A percentile compares a stretch with the other conserved stretches of the same genome.
phyloP scores from a whole-genome alignment of 257 asterid species.

The Ilex asprella region DNA sequence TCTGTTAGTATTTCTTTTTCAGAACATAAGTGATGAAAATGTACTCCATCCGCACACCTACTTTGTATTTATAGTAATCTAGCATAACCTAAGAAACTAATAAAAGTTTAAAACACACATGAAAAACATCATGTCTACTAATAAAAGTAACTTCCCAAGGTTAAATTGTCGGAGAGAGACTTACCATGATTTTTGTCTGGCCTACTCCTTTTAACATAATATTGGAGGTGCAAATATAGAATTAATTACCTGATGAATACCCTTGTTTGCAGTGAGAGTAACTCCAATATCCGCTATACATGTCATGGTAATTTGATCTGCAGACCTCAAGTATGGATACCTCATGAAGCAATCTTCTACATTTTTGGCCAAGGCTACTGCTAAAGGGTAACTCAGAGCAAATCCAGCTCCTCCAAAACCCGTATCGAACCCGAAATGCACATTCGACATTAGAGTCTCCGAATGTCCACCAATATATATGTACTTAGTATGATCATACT shows the following conservation, averaged over 20 bases:
- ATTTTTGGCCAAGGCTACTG: constrained; percentile 36
- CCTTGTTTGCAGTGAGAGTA: constrained; percentile 44
- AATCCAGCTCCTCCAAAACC: constrained; percentile 70
- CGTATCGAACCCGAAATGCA: constrained; percentile 45
- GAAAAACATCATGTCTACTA: no score
- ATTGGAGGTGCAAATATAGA: no score
- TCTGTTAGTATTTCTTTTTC: no score
- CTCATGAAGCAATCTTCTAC: constrained; percentile 46
- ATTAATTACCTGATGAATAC: constrained; percentile 53
- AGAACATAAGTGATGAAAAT: no score
- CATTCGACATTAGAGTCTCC: constrained; percentile 43
- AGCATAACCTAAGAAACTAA: neutral
- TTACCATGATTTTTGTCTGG: no score
- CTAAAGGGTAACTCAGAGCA: constrained; percentile 47
- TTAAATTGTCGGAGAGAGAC: no score
- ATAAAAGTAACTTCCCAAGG: no score
- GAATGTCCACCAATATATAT: constrained; percentile 55
- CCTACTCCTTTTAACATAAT: no score
- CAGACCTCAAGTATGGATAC: constrained; percentile 31
- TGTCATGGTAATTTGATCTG: constrained; percentile 44
- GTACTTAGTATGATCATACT: constrained; percentile 41
- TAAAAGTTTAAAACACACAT: no score
- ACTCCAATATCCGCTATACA: constrained; percentile 62
- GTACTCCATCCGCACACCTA: no score
- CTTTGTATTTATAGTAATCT: no score